These are phyloP conservation scores for Boletus rubroflammeus DNA, from an alignment of 768 basidiomycete genomes.

Conservation along the genomic window DNA sequence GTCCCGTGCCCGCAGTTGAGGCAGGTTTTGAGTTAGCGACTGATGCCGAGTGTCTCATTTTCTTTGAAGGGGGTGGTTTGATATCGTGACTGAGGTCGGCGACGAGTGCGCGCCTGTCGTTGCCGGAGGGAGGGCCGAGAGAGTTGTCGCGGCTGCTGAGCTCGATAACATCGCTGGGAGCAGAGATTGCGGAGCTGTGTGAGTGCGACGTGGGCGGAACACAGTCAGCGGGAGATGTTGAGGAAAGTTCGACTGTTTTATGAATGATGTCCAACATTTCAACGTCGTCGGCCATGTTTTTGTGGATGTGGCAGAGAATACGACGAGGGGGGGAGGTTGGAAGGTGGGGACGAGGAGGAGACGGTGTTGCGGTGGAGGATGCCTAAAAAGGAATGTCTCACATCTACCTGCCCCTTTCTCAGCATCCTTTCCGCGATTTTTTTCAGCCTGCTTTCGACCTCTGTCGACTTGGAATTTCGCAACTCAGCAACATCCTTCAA, in stretches of 20 bases:
- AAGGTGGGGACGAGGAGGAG: constrained; percentile 28
- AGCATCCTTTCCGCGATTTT: constrained; percentile 28
- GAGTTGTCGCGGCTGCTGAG: constrained; percentile 32
- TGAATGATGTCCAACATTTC: constrained; percentile 25
- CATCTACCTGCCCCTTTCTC: constrained; percentile 24
- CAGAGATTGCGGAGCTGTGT: constrained; percentile 17
- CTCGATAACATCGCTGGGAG: constrained; percentile 25
- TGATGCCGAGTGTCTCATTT: constrained; percentile 25
- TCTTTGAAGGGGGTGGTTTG: constrained; percentile 31
- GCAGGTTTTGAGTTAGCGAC: constrained; percentile 24
- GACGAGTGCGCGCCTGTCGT: constrained; percentile 10
- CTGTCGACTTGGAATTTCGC: constrained; percentile 26
- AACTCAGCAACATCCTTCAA: constrained; percentile 10
- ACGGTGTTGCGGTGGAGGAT: constrained; percentile 31
- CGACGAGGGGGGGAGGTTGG: constrained; percentile 6
- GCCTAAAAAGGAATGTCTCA: constrained; percentile 38
- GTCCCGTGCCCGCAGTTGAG: constrained; percentile 31
- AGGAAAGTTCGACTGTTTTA: neutral
- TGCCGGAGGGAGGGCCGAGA: constrained; percentile 12
- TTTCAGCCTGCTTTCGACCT: constrained; percentile 21
- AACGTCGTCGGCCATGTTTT: constrained; percentile 29
- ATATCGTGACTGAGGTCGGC: constrained; percentile 19
- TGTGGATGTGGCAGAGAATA: neutral
- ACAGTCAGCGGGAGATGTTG: constrained; percentile 9
- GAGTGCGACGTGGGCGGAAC: constrained; percentile 10